A percentile compares a stretch with the other conserved stretches of the same genome.
Evolutionary conservation across 2,329 filamentous ascomycete genomes (phyloP).

Genomic region (Phialophora chinensis): DNA sequence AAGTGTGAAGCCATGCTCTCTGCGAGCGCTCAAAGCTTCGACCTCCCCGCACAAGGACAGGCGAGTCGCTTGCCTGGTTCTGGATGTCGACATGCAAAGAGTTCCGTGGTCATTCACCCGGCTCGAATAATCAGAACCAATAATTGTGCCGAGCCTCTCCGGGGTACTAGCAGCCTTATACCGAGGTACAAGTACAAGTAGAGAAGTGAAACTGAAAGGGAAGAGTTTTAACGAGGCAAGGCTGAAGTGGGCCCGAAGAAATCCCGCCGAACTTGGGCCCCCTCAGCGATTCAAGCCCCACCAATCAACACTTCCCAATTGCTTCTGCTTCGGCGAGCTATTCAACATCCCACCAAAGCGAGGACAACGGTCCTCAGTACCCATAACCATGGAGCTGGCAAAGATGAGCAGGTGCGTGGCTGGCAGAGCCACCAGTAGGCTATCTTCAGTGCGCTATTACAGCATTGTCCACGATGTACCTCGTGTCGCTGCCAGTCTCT

Average conservation of each 20-base stretch:
- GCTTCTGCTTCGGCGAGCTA: constrained; percentile 12
- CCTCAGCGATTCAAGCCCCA: not conserved
- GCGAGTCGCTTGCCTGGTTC: not conserved
- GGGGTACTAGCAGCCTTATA: too few relatives aligned
- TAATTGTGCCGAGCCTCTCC: not conserved
- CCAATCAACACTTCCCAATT: constrained; percentile 19
- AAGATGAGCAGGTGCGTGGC: constrained; percentile 33
- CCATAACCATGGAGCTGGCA: constrained; percentile 40
- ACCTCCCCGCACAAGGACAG: not conserved
- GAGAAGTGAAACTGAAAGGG: not conserved
- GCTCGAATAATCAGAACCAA: too few relatives aligned
- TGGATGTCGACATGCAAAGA: not conserved
- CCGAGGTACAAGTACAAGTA: not conserved
- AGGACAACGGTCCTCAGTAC: not conserved
- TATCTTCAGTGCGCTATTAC: constrained; percentile 31
- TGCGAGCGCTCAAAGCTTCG: not conserved
- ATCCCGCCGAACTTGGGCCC: constrained; percentile 4
- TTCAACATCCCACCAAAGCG: constrained; percentile 19
- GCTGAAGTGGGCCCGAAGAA: constrained; percentile 5
- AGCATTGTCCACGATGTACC: constrained; percentile 41
- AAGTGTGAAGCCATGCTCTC: not conserved
- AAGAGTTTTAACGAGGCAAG: not conserved
- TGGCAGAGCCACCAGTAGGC: constrained; percentile 28
- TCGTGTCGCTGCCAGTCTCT: constrained; percentile 29
- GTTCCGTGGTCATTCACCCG: too few relatives aligned